Percentiles rank a stretch among this genome's conserved stretches.
These are phyloP conservation scores for Phytophthora fragariaefolia DNA, from an alignment of 352 stramenopile genomes.

Conservation along the genomic window DNA sequence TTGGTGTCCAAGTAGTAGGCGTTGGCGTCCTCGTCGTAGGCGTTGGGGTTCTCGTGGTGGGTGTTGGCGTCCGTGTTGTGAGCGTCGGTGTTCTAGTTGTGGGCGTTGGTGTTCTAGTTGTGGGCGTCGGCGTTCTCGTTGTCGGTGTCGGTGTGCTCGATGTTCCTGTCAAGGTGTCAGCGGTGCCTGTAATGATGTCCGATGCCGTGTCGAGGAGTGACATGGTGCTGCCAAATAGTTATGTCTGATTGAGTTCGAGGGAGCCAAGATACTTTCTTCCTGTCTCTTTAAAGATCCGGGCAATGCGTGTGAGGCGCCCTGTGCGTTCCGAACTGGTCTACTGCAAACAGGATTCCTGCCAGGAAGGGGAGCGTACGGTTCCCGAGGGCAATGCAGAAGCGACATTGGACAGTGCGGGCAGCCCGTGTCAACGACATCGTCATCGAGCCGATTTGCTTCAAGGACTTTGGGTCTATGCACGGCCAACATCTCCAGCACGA, in stretches of 20 bases:
- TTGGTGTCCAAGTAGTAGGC: neutral
- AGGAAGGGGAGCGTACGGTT: neutral
- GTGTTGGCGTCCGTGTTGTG: slow-evolving; percentile 17
- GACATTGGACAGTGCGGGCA: slow-evolving; percentile 26
- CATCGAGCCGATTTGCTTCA: slow-evolving; percentile 21
- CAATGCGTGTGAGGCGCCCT: slow-evolving; percentile 18
- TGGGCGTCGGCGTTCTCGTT: slow-evolving; percentile 9
- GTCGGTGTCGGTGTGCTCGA: slow-evolving; percentile 15
- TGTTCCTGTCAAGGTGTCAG: slow-evolving; percentile 27
- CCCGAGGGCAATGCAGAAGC: slow-evolving; percentile 19
- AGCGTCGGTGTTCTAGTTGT: slow-evolving; percentile 18
- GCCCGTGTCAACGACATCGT: slow-evolving; percentile 30
- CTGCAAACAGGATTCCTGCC: too few species aligned
- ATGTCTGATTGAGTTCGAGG: slow-evolving; percentile 22
- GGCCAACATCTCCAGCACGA: slow-evolving; percentile 18
- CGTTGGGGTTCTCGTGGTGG: slow-evolving; percentile 15
- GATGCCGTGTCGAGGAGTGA: slow-evolving; percentile 29
- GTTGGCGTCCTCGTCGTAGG: slow-evolving; percentile 13
- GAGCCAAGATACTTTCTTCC: slow-evolving; percentile 1
- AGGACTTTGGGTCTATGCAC: slow-evolving; percentile 30
- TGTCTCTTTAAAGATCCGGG: neutral
- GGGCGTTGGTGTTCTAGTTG: slow-evolving; percentile 6
- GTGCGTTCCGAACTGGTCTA: slow-evolving; percentile 31
- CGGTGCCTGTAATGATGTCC: slow-evolving; percentile 16
- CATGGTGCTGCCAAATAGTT: slow-evolving; percentile 18